Evolutionary conservation across 1,284 basidiomycete genomes (phyloP), one percentile per base, ranked within the genome.

Genomic region (Veloboletus limbatus): DNA sequence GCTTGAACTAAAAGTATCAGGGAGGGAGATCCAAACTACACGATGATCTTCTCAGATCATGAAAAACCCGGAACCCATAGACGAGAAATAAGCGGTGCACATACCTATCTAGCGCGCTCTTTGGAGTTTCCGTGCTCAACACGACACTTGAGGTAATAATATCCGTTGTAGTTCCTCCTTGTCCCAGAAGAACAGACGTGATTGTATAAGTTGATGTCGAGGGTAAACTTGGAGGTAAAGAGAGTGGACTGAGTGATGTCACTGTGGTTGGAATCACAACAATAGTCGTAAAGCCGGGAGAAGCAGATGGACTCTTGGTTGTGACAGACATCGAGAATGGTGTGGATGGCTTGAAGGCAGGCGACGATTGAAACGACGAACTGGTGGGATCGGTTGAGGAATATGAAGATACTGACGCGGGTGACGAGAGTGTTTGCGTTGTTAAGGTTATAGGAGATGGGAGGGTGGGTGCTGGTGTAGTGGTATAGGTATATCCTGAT

Each of bases 51-150:
- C 45, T 42, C 39, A 28, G 48, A 53, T 49, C 40, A 25, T 26
- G 39, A 47, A 32, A n/a, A 32, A 43, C 26, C 25, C 4, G 17
- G 37, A 27, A 31, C 37, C 28, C 31, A 44, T 27, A 26, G 38
- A 39, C 7, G 26, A 20, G n/a, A 32, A 48, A 43, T 11, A 24
- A 41, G 20, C 13, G 26, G 4, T 4, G 10, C 18, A 43, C 65
- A 44, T 38, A 66, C 62, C 55, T 33, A 18, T 38, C 34, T 18
- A 52, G 18, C 0, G 26, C 6, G 1, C 22, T 46, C 36, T 35
- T 44, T 14, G 57, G 42, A 31, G 33, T 8, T 30, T 58, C 39
- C 0, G 62, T 64, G 22, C 63, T 67, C 31, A 67, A 47, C 17
- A 47, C 52, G 7, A 42, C 26, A 11, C 49, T 63, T 8, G 62